Evolutionary conservation across 768 basidiomycete species (phyloP).

Genomic region (Paxillus involutus): DNA sequence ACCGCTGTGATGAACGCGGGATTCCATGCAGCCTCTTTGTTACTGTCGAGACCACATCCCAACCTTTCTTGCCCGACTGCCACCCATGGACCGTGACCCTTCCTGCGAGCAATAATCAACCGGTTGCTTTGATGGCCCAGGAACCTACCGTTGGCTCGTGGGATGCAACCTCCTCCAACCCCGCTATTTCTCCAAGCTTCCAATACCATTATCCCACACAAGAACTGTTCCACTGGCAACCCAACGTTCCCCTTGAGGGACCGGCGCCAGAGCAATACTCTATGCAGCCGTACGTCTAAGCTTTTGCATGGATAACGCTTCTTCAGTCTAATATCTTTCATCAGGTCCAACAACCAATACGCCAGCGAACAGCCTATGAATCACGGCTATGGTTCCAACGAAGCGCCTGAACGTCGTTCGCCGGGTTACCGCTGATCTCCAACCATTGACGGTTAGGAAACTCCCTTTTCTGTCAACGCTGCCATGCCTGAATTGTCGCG

Average conservation of each 20-base stretch:
- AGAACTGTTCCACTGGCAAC: neutral
- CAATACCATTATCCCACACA: neutral
- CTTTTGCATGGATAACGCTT: neutral
- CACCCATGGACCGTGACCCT: neutral
- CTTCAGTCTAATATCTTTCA: conserved; percentile 2
- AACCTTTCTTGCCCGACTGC: too few relatives aligned
- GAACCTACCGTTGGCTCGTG: conserved; percentile 2
- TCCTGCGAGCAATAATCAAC: neutral
- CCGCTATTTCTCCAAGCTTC: conserved; percentile 2
- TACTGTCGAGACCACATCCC: conserved; percentile 1
- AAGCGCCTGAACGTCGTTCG: conserved; percentile 8
- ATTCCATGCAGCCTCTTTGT: conserved; percentile 16
- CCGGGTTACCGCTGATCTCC: too few relatives aligned
- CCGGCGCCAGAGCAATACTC: conserved; percentile 6
- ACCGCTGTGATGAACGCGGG: conserved; percentile 15
- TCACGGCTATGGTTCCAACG: conserved; percentile 8
- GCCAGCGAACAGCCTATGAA: conserved; percentile 11
- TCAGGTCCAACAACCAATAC: conserved; percentile 7
- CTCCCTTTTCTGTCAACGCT: too few relatives aligned
- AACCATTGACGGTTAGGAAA: too few relatives aligned
- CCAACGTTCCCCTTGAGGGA: neutral
- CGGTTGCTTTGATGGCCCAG: too few relatives aligned
- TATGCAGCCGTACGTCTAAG: conserved; percentile 8
- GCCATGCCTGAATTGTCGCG: too few relatives aligned
- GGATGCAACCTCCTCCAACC: conserved; percentile 3